A percentile compares a stretch with the other conserved stretches of the same genome.
phyloP scores from a whole-genome alignment of 2,329 filamentous ascomycete species.

The Xylaria sp. region DNA sequence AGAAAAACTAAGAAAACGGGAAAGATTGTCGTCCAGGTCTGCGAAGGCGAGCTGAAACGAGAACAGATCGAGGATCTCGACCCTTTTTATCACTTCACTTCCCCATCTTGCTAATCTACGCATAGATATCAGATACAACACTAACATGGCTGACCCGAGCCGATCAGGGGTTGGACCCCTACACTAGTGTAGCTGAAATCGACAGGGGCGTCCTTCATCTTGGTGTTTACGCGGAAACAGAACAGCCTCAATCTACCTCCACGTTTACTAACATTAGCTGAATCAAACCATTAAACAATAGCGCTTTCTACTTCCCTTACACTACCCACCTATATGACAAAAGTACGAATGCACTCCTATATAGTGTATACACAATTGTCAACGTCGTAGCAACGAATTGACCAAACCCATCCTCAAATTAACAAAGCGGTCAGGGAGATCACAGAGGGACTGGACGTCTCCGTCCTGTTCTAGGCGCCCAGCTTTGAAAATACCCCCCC shows the following conservation, averaged over 20 bases:
- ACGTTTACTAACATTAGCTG: not conserved
- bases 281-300: not conserved
- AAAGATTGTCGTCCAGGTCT: slow-evolving; percentile 29
- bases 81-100: slow-evolving; percentile 22
- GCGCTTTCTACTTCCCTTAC: not conserved
- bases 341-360: not conserved
- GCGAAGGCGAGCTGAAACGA: slow-evolving; percentile 29
- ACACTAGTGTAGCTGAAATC: slow-evolving; percentile 4
- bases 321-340: no score
- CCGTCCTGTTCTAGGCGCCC: not conserved
- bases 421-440: slow-evolving; percentile 10
- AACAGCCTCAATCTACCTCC: not conserved
- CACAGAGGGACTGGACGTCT: not conserved
- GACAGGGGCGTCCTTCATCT: slow-evolving; percentile 5
- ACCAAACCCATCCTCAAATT: not conserved
- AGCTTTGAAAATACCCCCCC: not conserved
- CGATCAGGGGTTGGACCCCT: slow-evolving; percentile 5
- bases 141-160: slow-evolving; percentile 14
- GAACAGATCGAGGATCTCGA: slow-evolving; percentile 15
- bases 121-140: not conserved
- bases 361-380: not conserved
- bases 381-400: not conserved
- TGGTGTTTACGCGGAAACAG: not conserved
- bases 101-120: not conserved
- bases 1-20: slow-evolving; percentile 5